Conservation (phyloP, 2,329 filamentous ascomycete species). For the Sporothrix brunneoviolacea region DNA sequence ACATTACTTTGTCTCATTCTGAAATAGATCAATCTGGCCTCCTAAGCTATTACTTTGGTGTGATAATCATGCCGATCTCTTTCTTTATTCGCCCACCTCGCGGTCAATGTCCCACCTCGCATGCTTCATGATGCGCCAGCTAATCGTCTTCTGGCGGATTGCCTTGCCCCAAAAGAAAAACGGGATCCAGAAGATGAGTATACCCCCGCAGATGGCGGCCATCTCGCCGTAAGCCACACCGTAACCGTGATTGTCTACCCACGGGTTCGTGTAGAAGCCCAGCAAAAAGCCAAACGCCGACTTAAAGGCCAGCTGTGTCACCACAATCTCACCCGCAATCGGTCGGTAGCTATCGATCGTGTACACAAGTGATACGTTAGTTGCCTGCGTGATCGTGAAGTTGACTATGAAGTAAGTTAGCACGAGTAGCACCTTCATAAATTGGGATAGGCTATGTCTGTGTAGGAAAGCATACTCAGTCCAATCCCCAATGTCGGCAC, state of each 20-base stretch:
- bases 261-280: conserved; percentile 55
- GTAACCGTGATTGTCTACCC: conserved; percentile 46
- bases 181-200: conserved; percentile 43
- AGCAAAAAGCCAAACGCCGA: conserved; percentile 51
- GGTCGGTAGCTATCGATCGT: conserved; percentile 52
- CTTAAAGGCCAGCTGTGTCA: conserved; percentile 50
- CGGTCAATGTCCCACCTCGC: conserved; percentile 46
- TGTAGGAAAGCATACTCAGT: conserved; percentile 39
- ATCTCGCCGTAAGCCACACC: conserved; percentile 47
- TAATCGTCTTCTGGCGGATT: conserved; percentile 40
- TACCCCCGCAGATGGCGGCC: conserved; percentile 44
- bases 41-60: no score
- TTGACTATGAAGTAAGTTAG: conserved; percentile 34
- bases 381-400: conserved; percentile 49
- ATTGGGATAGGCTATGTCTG: no score
- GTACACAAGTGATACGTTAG: conserved; percentile 51
- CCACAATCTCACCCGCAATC: conserved; percentile 47
- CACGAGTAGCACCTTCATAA: no score
- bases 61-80: no score
- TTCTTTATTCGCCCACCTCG: conserved; percentile 47
- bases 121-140: conserved; percentile 40
- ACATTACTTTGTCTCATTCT: no score
- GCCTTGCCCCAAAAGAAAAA: conserved; percentile 46
- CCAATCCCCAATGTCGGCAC: conserved; percentile 48
- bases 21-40: no score